These are phyloP conservation scores for Raffaelea albimanens DNA, from an alignment of 2,329 filamentous ascomycete genomes.

Conservation along the genomic window DNA sequence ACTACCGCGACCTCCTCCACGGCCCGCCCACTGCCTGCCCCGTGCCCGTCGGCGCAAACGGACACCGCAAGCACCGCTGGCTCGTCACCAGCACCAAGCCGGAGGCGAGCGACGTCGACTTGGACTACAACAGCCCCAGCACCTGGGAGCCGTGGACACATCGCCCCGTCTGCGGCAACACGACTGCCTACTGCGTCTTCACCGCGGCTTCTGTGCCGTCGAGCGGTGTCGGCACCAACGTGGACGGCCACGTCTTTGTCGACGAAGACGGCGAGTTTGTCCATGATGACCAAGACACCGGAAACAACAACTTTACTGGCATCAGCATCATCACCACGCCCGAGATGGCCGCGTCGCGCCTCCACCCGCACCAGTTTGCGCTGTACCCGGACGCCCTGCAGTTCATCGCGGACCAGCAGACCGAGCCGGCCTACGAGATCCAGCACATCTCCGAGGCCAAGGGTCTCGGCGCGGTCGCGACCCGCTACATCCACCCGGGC, in stretches of 20 bases:
- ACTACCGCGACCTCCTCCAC: not conserved
- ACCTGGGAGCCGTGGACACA: conserved; percentile 19
- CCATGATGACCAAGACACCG: not conserved
- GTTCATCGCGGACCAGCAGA: not conserved
- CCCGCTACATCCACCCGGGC: conserved; percentile 18
- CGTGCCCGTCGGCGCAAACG: conserved; percentile 2
- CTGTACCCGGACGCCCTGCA: not conserved
- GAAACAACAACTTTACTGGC: conserved; percentile 4
- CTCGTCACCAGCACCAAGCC: not conserved
- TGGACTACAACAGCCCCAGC: not conserved
- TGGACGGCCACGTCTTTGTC: conserved; percentile 2
- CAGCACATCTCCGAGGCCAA: conserved; percentile 11
- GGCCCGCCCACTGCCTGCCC: not conserved
- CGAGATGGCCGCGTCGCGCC: conserved; percentile 18
- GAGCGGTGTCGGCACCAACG: conserved; percentile 3
- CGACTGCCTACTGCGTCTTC: conserved; percentile 17
- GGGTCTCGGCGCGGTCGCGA: conserved; percentile 21
- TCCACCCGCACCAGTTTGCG: conserved; percentile 4
- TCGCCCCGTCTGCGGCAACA: conserved; percentile 14
- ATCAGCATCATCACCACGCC: conserved; percentile 20
- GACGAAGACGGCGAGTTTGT: too few relatives aligned
- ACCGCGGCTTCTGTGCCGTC: conserved; percentile 13
- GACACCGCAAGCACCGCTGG: conserved; percentile 5
- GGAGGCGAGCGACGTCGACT: not conserved
- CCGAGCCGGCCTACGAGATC: not conserved